Evolutionary conservation across 768 basidiomycete genomes (phyloP).

Genomic region (Auriscalpium vulgare): DNA sequence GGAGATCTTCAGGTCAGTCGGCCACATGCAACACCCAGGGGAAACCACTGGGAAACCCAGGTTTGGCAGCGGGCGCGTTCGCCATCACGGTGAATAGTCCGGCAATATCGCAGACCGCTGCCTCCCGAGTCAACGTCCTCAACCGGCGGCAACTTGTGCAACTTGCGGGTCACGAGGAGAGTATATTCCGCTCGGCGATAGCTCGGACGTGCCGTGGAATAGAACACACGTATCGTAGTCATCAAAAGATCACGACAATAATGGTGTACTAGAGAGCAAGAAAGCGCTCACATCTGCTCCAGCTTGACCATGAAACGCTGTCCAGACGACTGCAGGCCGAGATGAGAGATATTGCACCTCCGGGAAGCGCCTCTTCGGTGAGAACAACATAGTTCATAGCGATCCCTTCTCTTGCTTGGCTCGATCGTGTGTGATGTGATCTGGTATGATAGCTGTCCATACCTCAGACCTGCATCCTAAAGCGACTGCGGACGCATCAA

Average conservation of each 20-base stretch:
- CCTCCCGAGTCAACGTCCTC: not conserved
- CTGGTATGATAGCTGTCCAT: constrained; percentile 27
- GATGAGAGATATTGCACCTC: no score
- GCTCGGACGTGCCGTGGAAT: constrained; percentile 41
- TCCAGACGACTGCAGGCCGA: constrained; percentile 96
- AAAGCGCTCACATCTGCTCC: constrained; percentile 48
- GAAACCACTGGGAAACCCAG: not conserved
- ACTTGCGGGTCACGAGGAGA: constrained; percentile 83
- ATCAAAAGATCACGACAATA: constrained; percentile 61
- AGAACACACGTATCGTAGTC: no score
- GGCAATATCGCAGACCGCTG: not conserved
- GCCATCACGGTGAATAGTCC: not conserved
- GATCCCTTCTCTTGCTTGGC: no score
- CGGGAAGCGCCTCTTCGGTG: no score
- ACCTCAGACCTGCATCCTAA: no score
- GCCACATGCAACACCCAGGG: not conserved
- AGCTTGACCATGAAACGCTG: constrained; percentile 56
- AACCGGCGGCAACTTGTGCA: constrained; percentile 65
- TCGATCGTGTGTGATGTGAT: no score
- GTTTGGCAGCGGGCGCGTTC: no score
- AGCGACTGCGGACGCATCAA: no score
- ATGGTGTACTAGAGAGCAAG: constrained; percentile 63
- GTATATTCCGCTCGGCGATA: constrained; percentile 85
- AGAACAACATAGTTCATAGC: no score
- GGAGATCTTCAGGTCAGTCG: not conserved